Conservation (phyloP, 1,284 basidiomycete genomes). For the Wallemia ichthyophaga region DNA sequence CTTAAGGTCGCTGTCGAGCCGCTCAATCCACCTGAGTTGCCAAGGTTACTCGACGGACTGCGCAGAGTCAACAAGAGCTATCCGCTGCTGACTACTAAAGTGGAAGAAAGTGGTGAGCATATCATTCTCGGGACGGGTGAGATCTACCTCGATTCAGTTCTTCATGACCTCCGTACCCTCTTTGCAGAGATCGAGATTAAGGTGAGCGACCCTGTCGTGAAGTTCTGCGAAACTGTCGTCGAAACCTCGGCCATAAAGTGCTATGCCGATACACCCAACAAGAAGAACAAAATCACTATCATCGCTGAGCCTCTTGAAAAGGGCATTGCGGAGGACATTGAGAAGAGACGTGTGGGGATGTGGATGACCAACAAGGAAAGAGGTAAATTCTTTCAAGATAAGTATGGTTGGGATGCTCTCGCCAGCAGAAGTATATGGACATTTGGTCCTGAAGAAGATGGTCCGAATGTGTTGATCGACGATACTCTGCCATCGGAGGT, state of each 20-base stretch:
- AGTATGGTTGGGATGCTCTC: constrained; percentile 92
- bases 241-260: constrained; percentile 95
- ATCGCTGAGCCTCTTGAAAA: constrained; percentile 82
- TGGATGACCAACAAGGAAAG: constrained; percentile 74
- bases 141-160: constrained; percentile 78
- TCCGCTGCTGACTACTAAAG: constrained; percentile 73
- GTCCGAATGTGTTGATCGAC: constrained; percentile 75
- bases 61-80: constrained; percentile 95
- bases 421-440: constrained; percentile 97
- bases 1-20: constrained; percentile 97
- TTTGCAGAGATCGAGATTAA: constrained; percentile 99
- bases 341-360: constrained; percentile 66
- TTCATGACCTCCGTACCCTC: constrained; percentile 75
- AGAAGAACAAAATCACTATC: constrained; percentile 94
- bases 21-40: constrained; percentile 82
- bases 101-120: constrained; percentile 95
- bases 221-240: constrained; percentile 92
- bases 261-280: constrained; percentile 95
- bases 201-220: constrained; percentile 91
- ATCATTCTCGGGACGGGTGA: constrained; percentile 91
- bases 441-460: constrained; percentile 90
- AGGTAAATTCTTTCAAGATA: constrained; percentile 75
- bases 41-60: constrained; percentile 90
- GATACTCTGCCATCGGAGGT: constrained; percentile 87
- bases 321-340: constrained; percentile 79